Conservation (phyloP, 2,329 filamentous ascomycete genomes). For the Fusarium xyrophilum region DNA sequence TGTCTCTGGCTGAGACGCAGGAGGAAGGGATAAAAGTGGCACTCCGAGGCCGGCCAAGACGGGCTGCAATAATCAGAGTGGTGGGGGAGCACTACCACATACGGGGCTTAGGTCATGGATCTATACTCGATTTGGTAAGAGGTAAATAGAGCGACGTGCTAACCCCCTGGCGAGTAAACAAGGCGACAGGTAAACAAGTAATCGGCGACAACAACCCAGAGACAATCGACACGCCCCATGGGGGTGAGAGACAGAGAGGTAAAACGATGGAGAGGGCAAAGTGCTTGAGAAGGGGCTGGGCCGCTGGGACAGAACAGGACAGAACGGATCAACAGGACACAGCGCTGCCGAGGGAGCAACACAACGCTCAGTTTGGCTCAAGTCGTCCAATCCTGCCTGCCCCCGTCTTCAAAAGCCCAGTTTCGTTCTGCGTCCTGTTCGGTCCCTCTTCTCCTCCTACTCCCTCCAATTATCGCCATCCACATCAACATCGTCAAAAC, state of each 20-base stretch:
- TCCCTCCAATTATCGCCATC: constrained; percentile 51
- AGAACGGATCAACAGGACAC: constrained; percentile 33
- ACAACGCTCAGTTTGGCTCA: constrained; percentile 19
- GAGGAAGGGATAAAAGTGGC: constrained; percentile 33
- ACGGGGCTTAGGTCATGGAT: constrained; percentile 9
- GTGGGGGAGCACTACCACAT: constrained; percentile 18
- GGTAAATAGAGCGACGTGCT: constrained; percentile 37
- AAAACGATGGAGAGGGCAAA: constrained; percentile 20
- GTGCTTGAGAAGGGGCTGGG: constrained; percentile 20
- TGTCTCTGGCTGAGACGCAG: constrained; percentile 39
- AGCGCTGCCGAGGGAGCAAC: constrained; percentile 33
- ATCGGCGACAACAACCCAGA: constrained; percentile 11
- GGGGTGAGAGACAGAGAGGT: constrained; percentile 14
- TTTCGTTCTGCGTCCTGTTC: constrained; percentile 43
- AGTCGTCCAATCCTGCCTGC: constrained; percentile 43
- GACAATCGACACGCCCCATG: constrained; percentile 39
- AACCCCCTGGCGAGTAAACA: constrained; percentile 37
- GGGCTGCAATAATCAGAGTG: constrained; percentile 16
- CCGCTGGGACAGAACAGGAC: constrained; percentile 20
- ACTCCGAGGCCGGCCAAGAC: constrained; percentile 4
- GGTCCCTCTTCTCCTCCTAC: constrained; percentile 40
- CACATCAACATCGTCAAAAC: constrained; percentile 42
- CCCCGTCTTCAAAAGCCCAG: constrained; percentile 52
- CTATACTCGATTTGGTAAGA: constrained; percentile 28
- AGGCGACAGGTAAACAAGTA: constrained; percentile 34